Conservation (phyloP, 1,284 basidiomycete species). For the Rhodotorula sp. region DNA sequence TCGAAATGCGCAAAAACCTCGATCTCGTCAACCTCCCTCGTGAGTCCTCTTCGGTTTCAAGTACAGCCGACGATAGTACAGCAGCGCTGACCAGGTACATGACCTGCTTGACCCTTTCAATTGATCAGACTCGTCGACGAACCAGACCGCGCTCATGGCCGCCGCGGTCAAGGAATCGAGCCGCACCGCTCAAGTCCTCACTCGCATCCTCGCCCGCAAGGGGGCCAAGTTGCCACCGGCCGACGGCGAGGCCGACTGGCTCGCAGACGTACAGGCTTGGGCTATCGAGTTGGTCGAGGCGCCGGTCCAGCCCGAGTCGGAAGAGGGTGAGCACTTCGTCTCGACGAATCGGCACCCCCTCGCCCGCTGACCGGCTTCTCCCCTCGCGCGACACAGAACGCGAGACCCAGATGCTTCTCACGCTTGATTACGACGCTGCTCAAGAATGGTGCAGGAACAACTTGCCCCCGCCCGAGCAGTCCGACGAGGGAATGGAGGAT, state of each 20-base stretch:
- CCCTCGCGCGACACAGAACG: neutral
- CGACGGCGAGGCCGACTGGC: neutral
- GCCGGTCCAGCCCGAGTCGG: neutral
- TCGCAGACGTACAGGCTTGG: constrained; percentile 8
- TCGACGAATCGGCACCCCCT: neutral
- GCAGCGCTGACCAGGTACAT: neutral
- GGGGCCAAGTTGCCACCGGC: constrained; percentile 9
- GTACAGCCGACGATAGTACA: too few relatives aligned
- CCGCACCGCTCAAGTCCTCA: constrained; percentile 4
- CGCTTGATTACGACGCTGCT: neutral
- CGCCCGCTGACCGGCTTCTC: neutral
- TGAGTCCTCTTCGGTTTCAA: neutral
- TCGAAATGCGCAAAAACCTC: neutral
- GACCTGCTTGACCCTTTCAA: neutral
- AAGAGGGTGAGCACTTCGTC: neutral
- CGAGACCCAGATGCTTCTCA: constrained; percentile 8
- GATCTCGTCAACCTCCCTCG: constrained; percentile 14
- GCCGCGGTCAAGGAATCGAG: neutral
- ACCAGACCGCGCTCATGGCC: constrained; percentile 12
- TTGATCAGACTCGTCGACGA: constrained; percentile 4
- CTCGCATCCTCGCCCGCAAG: constrained; percentile 17
- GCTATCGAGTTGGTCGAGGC: constrained; percentile 9
- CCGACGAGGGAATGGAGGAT: neutral
- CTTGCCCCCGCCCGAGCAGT: constrained; percentile 1
- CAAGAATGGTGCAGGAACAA: constrained; percentile 5